Percentiles rank a stretch among this genome's conserved stretches.
Evolutionary conservation across 768 basidiomycete species (phyloP).

Genomic region (Russula earlei): DNA sequence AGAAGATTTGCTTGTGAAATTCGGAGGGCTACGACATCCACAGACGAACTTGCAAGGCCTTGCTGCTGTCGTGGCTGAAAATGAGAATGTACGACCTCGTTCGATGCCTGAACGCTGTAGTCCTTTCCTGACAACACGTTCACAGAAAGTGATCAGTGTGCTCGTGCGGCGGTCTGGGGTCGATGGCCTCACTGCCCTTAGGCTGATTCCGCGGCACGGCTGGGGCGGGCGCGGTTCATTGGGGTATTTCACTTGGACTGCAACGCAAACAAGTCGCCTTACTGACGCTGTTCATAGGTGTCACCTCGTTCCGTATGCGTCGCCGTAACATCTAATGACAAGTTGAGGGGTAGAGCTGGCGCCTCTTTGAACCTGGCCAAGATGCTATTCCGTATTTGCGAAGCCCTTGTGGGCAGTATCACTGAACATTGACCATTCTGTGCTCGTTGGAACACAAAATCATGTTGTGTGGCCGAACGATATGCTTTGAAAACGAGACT

Average conservation of each 20-base stretch:
- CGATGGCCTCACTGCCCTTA: slow-evolving; percentile 37
- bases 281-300: slow-evolving; percentile 3
- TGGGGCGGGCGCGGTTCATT: slow-evolving; percentile 87
- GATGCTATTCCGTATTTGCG: not conserved
- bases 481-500: not conserved
- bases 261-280: not conserved
- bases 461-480: not conserved
- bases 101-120: not conserved
- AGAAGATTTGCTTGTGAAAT: slow-evolving; percentile 65
- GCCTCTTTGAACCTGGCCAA: too few species aligned
- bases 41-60: slow-evolving; percentile 55
- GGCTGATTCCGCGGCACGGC: slow-evolving; percentile 57
- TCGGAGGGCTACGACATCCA: slow-evolving; percentile 51
- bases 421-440: not conserved
- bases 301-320: slow-evolving; percentile 11
- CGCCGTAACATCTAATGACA: not conserved
- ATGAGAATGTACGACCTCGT: slow-evolving; percentile 54
- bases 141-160: slow-evolving; percentile 50
- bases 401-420: not conserved
- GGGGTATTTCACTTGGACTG: slow-evolving; percentile 39
- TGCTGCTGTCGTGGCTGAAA: slow-evolving; percentile 60
- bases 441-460: too few species aligned
- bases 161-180: slow-evolving; percentile 40
- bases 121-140: slow-evolving; percentile 3
- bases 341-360: not conserved